These are phyloP conservation scores for Knoxia roxburghii DNA, from an alignment of 257 asterid genomes.

Conservation along the genomic window DNA sequence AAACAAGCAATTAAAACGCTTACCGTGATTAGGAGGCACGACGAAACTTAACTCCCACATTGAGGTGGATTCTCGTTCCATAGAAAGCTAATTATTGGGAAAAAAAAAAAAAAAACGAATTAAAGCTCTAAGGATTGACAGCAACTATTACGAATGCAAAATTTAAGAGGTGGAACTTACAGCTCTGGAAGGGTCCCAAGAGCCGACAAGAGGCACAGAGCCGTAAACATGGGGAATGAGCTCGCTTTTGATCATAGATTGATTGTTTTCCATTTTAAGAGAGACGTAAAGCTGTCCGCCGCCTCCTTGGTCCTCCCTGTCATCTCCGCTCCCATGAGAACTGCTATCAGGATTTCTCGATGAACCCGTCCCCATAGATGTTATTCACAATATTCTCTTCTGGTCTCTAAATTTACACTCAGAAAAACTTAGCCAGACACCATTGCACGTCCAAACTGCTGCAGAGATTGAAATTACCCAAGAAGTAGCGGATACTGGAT, in stretches of 20 bases:
- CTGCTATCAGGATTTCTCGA: constrained; percentile 59
- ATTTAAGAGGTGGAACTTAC: constrained; percentile 26
- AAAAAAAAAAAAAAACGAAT: neutral
- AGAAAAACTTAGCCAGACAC: too few relatives aligned
- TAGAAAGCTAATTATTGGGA: constrained; percentile 46
- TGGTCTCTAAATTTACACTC: neutral
- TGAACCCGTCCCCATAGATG: constrained; percentile 60
- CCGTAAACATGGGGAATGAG: constrained; percentile 88
- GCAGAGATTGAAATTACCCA: neutral
- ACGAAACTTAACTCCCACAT: constrained; percentile 96
- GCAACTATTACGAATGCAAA: neutral
- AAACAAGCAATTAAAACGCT: neutral
- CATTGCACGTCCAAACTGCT: neutral
- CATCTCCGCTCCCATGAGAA: constrained; percentile 54
- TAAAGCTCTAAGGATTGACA: neutral
- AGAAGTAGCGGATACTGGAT: too few relatives aligned
- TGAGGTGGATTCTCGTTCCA: constrained; percentile 95
- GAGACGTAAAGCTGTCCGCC: constrained; percentile 94
- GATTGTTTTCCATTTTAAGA: constrained; percentile 79
- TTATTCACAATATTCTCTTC: neutral
- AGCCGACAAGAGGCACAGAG: constrained; percentile 85
- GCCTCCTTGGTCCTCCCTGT: constrained; percentile 70
- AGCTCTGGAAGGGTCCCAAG: constrained; percentile 92
- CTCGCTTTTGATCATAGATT: constrained; percentile 47
- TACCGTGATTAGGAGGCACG: constrained; percentile 73